Conservation (phyloP, 345 rosid species). For the Diplotaxis tenuifolia region DNA sequence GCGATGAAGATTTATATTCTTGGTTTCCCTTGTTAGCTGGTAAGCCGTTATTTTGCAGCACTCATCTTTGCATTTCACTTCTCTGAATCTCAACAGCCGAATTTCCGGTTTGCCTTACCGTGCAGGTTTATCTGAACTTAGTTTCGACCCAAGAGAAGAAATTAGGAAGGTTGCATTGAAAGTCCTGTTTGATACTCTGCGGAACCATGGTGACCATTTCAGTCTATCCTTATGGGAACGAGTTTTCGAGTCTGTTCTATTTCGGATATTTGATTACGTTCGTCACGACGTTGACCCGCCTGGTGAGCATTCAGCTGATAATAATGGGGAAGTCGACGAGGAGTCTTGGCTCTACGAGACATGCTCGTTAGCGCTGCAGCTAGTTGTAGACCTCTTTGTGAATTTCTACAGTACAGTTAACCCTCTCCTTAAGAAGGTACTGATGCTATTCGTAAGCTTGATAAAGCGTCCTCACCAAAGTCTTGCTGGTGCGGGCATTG, state of each 20-base stretch:
- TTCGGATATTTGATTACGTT: constrained; percentile 90
- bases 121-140: constrained; percentile 90
- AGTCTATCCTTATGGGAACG: constrained; percentile 81
- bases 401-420: constrained; percentile 81
- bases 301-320: constrained; percentile 54
- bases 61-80: constrained; percentile 8
- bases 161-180: constrained; percentile 87
- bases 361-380: constrained; percentile 85
- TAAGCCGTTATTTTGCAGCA: constrained; percentile 33
- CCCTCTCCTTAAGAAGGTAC: constrained; percentile 75
- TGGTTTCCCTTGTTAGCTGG: constrained; percentile 95
- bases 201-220: constrained; percentile 87
- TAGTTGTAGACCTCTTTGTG: constrained; percentile 91
- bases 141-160: constrained; percentile 91
- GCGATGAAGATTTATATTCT: constrained; percentile 80
- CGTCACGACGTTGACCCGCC: constrained; percentile 79
- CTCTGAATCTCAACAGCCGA: background rate
- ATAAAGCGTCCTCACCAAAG: constrained; percentile 91
- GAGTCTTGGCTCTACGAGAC: constrained; percentile 97
- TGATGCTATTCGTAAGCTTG: constrained; percentile 77
- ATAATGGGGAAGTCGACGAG: constrained; percentile 60
- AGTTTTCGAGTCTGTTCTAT: constrained; percentile 81
- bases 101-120: background rate
- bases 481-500: constrained; percentile 91
- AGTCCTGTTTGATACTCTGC: constrained; percentile 80